Base-by-base conservation (phyloP, 805 yeast genomes). In the Candida krabiensis region DNA sequence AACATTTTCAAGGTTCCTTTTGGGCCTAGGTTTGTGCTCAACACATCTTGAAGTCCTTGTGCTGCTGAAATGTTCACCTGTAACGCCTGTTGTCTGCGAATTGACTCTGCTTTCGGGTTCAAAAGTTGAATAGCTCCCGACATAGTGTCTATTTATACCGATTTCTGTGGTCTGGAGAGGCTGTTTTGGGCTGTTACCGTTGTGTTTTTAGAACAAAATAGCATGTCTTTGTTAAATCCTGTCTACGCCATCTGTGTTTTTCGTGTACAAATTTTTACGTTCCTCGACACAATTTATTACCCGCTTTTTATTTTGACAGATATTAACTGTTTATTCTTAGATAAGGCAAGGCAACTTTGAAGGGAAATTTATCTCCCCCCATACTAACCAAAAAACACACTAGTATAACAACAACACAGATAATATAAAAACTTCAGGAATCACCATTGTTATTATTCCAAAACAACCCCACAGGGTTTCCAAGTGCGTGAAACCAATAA, bases 31-130 rank as follows among this genome's bases (percentile, higher is more conserved):
- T 93, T 93, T 43, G 96, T 80, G 43, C 91, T 83, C 44, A 93
- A 70, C 28, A 93, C 98, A 54, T 82, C 85, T 67, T 93, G 99
- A 40, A 93, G 73, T 30, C 99, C 99, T 61, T 88, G 96, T 4
- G 99, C 99, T 3, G 99, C 97, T 13, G 89, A 79, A 35, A 88
- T 87, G 66, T 93, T 93, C 29, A 93, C 99, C 59, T 90, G 89
- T 43, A 93, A 73, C 21, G 99, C 99, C 63, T 95, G 98, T 44
- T 86, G 79, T 56, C 99, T 80, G 67, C 98, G 80, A 50, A 93
- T 67, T n/a, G 96, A 86, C 71, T 93, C 99, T 4, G 99, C 99
- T 65, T 90, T 91, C 14, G 99, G 98, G 62, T 93, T 93, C 52
- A 93, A 73, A 47, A 93, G 75, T 69, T 93, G 99, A 52, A 90